phyloP scores from a whole-genome alignment of 73 alveolate genomes.

The Durusdinium trenchii region DNA sequence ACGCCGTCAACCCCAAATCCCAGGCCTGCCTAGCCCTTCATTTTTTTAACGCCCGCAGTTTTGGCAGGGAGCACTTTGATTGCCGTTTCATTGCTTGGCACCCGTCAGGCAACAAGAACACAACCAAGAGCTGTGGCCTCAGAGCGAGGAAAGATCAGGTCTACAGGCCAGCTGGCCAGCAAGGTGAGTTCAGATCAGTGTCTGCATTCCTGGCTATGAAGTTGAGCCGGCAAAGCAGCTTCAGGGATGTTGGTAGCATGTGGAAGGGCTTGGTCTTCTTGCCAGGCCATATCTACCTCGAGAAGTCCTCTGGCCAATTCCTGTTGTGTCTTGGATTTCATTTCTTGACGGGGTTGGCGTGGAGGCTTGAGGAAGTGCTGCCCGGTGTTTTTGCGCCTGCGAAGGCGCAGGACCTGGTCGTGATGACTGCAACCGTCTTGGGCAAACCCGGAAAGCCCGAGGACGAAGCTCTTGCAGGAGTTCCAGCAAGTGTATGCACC shows the following conservation, averaged over 20 bases:
- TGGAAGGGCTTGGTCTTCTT: not conserved
- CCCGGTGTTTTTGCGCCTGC: not conserved
- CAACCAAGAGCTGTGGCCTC: no score
- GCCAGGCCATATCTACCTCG: not conserved
- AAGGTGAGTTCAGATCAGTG: not conserved
- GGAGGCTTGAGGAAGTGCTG: not conserved
- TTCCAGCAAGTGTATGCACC: no score
- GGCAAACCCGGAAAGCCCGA: no score
- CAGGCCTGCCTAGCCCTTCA: no score
- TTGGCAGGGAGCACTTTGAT: no score
- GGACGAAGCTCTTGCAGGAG: no score
- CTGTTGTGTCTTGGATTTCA: not conserved
- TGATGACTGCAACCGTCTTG: no score
- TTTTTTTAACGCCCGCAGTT: no score
- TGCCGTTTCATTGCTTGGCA: no score
- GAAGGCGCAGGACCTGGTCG: not conserved
- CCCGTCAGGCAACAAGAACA: no score
- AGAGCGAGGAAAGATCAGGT: not conserved
- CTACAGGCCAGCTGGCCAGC: not conserved
- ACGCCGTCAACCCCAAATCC: no score
- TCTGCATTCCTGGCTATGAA: not conserved
- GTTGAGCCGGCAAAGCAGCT: not conserved
- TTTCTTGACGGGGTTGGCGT: not conserved
- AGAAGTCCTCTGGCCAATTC: not conserved
- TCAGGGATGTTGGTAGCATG: not conserved